Percentiles rank a stretch among this genome's conserved stretches.
Conservation (phyloP, 768 basidiomycete species). For the Hericium erinaceus region DNA sequence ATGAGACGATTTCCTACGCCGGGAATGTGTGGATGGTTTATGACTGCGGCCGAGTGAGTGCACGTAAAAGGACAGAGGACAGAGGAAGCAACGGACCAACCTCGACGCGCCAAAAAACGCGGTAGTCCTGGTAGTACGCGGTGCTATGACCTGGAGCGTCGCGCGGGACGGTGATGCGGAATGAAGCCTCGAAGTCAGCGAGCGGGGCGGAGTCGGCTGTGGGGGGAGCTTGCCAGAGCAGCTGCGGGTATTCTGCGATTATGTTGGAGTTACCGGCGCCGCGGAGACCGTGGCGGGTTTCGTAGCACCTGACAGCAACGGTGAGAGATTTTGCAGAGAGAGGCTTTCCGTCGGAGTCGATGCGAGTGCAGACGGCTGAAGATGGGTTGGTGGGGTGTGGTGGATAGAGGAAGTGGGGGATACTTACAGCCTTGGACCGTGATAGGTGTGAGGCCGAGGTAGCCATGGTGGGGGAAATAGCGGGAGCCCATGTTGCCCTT, state of each 20-base stretch:
- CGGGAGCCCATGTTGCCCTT: slow-evolving; percentile 61
- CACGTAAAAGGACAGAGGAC: slow-evolving; percentile 6
- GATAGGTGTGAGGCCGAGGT: slow-evolving; percentile 67
- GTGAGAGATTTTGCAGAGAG: slow-evolving; percentile 58
- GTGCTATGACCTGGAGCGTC: slow-evolving; percentile 58
- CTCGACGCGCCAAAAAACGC: slow-evolving; percentile 77
- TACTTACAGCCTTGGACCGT: slow-evolving; percentile 13
- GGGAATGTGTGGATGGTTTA: slow-evolving; percentile 55
- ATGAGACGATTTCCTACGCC: slow-evolving; percentile 61
- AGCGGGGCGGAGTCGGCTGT: slow-evolving; percentile 49
- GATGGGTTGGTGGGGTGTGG: neutral
- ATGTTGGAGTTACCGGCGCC: slow-evolving; percentile 50
- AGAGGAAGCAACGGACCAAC: slow-evolving; percentile 44
- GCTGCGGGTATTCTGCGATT: slow-evolving; percentile 56
- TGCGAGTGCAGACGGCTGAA: slow-evolving; percentile 58
- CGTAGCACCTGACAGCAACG: slow-evolving; percentile 78
- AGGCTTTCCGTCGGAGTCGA: slow-evolving; percentile 62
- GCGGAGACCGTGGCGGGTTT: slow-evolving; percentile 57
- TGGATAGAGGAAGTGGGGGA: neutral
- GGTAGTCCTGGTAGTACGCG: slow-evolving; percentile 66
- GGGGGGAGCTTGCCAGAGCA: slow-evolving; percentile 61
- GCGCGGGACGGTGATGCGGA: slow-evolving; percentile 59
- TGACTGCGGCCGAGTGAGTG: slow-evolving; percentile 34
- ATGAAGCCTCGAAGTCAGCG: slow-evolving; percentile 59
- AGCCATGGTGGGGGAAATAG: slow-evolving; percentile 61